Conservation (phyloP, 2,329 filamentous ascomycete genomes). For the Graphilbum sp. region DNA sequence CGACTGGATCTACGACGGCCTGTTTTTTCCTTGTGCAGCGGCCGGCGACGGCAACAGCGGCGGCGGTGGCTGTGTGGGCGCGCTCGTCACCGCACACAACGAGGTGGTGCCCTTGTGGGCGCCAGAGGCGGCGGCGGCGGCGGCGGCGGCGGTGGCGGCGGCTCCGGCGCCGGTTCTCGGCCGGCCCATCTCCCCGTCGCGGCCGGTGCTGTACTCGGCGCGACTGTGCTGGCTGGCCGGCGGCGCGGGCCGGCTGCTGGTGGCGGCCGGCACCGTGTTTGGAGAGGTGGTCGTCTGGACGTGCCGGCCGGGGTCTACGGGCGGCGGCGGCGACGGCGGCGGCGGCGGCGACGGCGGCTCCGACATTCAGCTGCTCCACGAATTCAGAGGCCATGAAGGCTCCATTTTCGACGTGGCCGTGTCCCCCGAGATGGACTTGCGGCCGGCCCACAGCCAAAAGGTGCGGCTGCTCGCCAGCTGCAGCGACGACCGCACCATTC, state of each 20-base stretch:
- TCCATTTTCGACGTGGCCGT: constrained; percentile 85
- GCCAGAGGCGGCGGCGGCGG: not conserved
- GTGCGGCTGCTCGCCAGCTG: constrained; percentile 60
- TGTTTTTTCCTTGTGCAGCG: constrained; percentile 29
- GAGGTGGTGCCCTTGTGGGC: constrained; percentile 42
- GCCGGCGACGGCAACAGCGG: not conserved
- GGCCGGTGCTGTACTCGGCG: constrained; percentile 79
- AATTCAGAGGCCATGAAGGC: constrained; percentile 62
- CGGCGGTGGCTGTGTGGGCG: constrained; percentile 20
- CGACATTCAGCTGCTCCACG: constrained; percentile 28
- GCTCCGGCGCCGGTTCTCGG: constrained; percentile 21
- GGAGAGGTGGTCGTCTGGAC: constrained; percentile 89
- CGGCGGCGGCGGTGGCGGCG: not conserved
- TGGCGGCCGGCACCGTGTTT: constrained; percentile 59
- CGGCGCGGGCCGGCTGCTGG: not conserved
- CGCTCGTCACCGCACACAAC: constrained; percentile 76
- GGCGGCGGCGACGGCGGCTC: constrained; percentile 5
- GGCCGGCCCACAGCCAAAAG: constrained; percentile 17
- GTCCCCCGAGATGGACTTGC: constrained; percentile 34
- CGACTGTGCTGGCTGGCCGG: constrained; percentile 46
- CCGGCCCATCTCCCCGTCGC: constrained; percentile 42
- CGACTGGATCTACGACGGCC: constrained; percentile 66
- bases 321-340: not conserved
- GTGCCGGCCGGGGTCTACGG: constrained; percentile 23
- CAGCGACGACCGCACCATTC: constrained; percentile 83